These are phyloP conservation scores for Lagerstroemia speciosa DNA, from an alignment of 345 rosid species.

Conservation along the genomic window DNA sequence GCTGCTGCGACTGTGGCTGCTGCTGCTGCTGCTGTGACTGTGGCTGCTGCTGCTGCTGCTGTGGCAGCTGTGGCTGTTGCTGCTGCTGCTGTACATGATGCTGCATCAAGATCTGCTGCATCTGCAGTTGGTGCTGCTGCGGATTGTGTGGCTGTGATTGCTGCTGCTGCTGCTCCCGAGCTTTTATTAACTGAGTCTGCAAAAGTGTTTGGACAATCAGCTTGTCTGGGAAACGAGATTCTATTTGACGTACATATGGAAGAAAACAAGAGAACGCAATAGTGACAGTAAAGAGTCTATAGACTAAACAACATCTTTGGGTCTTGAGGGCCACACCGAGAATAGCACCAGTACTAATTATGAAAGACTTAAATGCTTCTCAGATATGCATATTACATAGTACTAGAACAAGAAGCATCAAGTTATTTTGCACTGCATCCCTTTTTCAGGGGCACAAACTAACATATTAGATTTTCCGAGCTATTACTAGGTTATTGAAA, in stretches of 20 bases:
- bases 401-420: neutral
- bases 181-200: conserved; percentile 39
- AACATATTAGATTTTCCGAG: neutral
- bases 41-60: conserved; percentile 33
- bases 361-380: too few relatives aligned
- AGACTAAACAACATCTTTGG: neutral
- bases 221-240: neutral
- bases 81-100: too few relatives aligned
- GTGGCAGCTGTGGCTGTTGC: conserved; percentile 48
- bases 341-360: neutral
- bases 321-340: neutral
- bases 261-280: neutral
- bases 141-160: conserved; percentile 58
- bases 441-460: neutral
- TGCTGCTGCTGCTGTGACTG: conserved; percentile 58
- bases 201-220: conserved; percentile 9
- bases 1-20: conserved; percentile 41
- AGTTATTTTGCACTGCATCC: neutral
- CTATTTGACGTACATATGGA: neutral
- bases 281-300: neutral
- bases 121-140: conserved; percentile 40
- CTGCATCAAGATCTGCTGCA: too few relatives aligned
- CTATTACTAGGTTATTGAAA: neutral
- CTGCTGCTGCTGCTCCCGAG: conserved; percentile 39
- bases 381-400: too few relatives aligned